Conservation (phyloP, 306 rosid genomes). For the Canavalia gladiata region DNA sequence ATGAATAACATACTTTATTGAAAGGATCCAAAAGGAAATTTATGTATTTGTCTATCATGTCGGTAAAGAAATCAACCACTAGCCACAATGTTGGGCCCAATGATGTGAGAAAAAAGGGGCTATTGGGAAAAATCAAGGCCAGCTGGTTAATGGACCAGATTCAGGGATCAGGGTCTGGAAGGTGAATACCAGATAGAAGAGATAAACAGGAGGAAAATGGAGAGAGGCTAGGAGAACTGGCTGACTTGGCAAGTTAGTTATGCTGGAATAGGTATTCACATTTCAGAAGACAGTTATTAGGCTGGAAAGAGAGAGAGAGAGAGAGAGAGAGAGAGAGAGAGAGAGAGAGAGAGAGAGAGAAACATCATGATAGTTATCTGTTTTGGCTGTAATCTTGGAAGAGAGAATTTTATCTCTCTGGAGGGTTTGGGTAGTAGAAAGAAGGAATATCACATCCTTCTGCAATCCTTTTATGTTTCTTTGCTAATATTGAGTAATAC, state of each 20-base stretch:
- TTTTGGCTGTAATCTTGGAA: neutral
- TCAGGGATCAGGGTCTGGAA: neutral
- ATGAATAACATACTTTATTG: constrained; percentile 21
- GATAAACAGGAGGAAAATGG: neutral
- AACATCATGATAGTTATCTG: neutral
- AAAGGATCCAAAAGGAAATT: constrained; percentile 13
- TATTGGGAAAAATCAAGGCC: constrained; percentile 10
- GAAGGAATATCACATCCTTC: neutral
- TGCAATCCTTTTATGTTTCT: neutral
- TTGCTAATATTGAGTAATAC: neutral
- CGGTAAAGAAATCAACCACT: constrained; percentile 21
- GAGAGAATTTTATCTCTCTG: neutral
- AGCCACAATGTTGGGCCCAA: constrained; percentile 11
- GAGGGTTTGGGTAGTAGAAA: neutral
- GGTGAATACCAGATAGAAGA: neutral
- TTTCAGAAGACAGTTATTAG: neutral
- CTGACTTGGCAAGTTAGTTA: neutral
- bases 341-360: too few species aligned
- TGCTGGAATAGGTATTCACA: neutral
- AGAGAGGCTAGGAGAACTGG: neutral
- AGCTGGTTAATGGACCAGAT: constrained; percentile 1
- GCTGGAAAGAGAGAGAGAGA: neutral
- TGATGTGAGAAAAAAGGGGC: neutral
- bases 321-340: neutral
- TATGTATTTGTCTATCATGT: neutral